Conservation (phyloP, 306 rosid genomes). For the Herpetospermum pedunculosum region DNA sequence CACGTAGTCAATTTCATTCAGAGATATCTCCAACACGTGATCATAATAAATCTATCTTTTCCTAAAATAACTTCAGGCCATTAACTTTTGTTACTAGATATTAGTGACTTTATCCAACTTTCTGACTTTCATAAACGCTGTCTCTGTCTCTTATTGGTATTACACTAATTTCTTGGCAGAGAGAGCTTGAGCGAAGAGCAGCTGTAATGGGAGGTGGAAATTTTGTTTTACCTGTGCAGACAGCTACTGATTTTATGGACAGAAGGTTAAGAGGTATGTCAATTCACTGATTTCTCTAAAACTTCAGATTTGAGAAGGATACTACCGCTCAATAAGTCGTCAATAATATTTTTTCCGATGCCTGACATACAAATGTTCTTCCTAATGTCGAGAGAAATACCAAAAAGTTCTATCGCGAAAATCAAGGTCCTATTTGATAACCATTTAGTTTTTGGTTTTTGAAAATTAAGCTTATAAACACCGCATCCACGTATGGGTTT, state of each 20-base stretch:
- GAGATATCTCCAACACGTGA: not conserved
- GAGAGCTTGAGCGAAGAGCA: slow-evolving; percentile 71
- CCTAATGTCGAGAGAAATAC: not conserved
- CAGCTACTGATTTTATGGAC: slow-evolving; percentile 74
- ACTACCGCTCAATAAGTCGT: not conserved
- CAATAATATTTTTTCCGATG: not conserved
- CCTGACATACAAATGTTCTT: not conserved
- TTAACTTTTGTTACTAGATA: not conserved
- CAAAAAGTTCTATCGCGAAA: not conserved
- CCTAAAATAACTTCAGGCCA: not conserved
- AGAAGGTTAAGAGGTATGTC: slow-evolving; percentile 52
- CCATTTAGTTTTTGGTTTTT: too few species aligned
- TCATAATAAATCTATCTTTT: not conserved
- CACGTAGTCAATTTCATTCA: not conserved
- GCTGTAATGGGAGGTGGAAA: slow-evolving; percentile 88
- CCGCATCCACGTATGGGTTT: too few species aligned
- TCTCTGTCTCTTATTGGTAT: slow-evolving; percentile 14
- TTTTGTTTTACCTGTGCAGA: slow-evolving; percentile 84
- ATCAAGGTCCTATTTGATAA: too few species aligned
- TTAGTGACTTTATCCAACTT: not conserved
- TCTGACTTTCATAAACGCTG: not conserved
- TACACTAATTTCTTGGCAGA: slow-evolving; percentile 23
- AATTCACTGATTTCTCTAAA: not conserved
- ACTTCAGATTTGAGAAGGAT: not conserved
- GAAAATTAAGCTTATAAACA: too few species aligned